Percentiles rank a stretch among this genome's conserved stretches.
Evolutionary conservation across 257 asterid genomes (phyloP).

Genomic region (Ajuga chamaepitys): DNA sequence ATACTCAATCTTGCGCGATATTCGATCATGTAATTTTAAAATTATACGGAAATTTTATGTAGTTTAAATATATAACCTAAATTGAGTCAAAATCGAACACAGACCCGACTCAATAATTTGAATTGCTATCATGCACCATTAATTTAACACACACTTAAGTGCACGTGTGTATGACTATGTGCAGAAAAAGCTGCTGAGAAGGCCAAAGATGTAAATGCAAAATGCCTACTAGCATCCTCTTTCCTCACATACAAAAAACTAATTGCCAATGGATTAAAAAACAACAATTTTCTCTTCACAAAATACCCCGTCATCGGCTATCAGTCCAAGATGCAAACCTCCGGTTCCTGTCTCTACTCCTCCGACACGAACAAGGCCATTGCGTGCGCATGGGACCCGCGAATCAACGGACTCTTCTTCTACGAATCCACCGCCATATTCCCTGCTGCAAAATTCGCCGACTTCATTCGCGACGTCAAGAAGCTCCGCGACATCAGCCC

Average conservation of each 20-base stretch:
- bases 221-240: slow-evolving; percentile 45
- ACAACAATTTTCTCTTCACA: slow-evolving; percentile 53
- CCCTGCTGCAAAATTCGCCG: slow-evolving; percentile 25
- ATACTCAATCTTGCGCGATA: no score
- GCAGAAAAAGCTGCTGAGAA: slow-evolving; percentile 61
- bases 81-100: no score
- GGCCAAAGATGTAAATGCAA: slow-evolving; percentile 25
- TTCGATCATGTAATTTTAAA: no score
- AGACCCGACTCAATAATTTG: no score
- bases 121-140: no score
- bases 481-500: slow-evolving; percentile 45
- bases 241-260: slow-evolving; percentile 39
- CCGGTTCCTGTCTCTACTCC: slow-evolving; percentile 83
- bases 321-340: slow-evolving; percentile 66
- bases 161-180: not conserved
- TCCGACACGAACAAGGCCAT: slow-evolving; percentile 16
- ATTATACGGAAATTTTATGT: no score
- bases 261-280: slow-evolving; percentile 67
- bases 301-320: slow-evolving; percentile 74
- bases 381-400: slow-evolving; percentile 75
- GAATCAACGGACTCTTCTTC: slow-evolving; percentile 58
- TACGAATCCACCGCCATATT: slow-evolving; percentile 65
- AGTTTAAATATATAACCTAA: no score
- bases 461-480: slow-evolving; percentile 49
- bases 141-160: no score